Evolutionary conservation across 2,329 filamentous ascomycete genomes (phyloP).

Genomic region (Rachicladosporium sp.): DNA sequence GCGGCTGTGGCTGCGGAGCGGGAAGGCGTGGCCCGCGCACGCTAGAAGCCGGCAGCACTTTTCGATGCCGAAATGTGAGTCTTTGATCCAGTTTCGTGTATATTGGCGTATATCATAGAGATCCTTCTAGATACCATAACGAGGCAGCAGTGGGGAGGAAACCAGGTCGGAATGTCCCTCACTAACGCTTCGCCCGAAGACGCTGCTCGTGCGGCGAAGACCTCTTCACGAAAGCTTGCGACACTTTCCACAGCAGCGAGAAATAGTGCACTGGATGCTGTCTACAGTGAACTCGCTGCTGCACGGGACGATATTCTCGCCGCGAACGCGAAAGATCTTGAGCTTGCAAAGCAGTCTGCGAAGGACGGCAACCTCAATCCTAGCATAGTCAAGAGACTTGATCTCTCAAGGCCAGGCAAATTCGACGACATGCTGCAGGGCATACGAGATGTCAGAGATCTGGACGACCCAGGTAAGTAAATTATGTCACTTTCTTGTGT

Average conservation of each 20-base stretch:
- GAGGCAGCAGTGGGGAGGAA: too few species aligned
- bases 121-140: too few species aligned
- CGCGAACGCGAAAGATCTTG: constrained; percentile 76
- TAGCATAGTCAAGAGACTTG: constrained; percentile 76
- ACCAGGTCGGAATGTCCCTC: constrained; percentile 56
- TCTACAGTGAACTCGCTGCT: constrained; percentile 62
- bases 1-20: too few species aligned
- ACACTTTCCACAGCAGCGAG: constrained; percentile 63
- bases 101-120: too few species aligned
- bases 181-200: constrained; percentile 71
- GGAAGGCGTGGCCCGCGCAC: too few species aligned
- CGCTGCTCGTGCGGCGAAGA: constrained; percentile 65
- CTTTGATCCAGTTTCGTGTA: too few species aligned
- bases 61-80: too few species aligned
- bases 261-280: constrained; percentile 72
- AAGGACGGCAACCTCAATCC: constrained; percentile 63
- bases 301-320: constrained; percentile 66
- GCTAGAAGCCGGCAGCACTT: too few species aligned
- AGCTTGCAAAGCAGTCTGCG: constrained; percentile 59
- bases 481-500: not conserved
- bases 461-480: constrained; percentile 70
- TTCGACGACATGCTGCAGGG: constrained; percentile 97
- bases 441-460: constrained; percentile 71
- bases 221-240: constrained; percentile 71
- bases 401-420: constrained; percentile 76